A percentile compares a stretch with the other conserved stretches of the same genome.
Evolutionary conservation across 805 yeast genomes (phyloP).

Genomic region (Saturnispora besseyi): DNA sequence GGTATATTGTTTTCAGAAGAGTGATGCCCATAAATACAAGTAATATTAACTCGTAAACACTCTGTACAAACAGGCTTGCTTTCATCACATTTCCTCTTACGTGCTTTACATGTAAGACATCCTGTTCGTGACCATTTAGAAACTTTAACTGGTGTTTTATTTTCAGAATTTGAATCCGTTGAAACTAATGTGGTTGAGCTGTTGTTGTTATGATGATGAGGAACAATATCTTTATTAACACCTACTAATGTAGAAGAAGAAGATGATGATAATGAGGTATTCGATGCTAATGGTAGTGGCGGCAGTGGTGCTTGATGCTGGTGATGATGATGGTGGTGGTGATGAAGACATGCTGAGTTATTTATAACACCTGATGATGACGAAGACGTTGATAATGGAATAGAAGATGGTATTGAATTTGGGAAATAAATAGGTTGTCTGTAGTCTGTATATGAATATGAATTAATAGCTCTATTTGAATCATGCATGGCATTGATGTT

Average conservation of each 20-base stretch:
- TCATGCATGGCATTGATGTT: background rate
- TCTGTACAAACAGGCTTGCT: slow-evolving; percentile 39
- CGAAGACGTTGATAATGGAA: background rate
- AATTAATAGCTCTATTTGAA: background rate
- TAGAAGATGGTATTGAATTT: background rate
- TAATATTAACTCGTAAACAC: slow-evolving; percentile 7
- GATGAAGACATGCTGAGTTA: too few relatives aligned
- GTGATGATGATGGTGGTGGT: too few relatives aligned
- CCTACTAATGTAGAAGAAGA: background rate
- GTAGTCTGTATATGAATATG: background rate
- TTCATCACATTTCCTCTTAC: slow-evolving; percentile 50
- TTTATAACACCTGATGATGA: too few relatives aligned
- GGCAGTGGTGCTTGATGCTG: too few relatives aligned
- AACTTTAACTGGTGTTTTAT: background rate
- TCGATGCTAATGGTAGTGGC: too few relatives aligned
- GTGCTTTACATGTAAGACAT: slow-evolving; percentile 42
- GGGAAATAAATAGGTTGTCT: background rate
- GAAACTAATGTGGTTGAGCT: background rate
- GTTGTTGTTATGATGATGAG: background rate
- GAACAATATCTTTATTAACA: background rate
- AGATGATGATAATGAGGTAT: too few relatives aligned
- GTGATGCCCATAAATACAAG: background rate
- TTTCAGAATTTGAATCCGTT: background rate
- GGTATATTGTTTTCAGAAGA: background rate
- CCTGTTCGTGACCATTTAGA: slow-evolving; percentile 34